phyloP scores from a whole-genome alignment of 2,329 filamentous ascomycete species.

The Daldinia eschscholtzii region DNA sequence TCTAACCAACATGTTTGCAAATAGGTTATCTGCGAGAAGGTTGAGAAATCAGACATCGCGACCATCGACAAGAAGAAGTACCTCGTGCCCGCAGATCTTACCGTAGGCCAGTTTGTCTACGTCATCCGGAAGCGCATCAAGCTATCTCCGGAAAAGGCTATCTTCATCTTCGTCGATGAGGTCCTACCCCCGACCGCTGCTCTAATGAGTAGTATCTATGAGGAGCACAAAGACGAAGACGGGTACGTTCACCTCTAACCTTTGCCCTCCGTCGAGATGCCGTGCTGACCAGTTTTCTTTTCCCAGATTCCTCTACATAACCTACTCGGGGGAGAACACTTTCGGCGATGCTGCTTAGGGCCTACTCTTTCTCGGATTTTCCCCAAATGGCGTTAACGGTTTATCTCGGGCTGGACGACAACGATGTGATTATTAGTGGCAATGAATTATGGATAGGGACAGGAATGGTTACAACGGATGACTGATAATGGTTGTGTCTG shows the following conservation, averaged over 20 bases:
- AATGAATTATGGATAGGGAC: slow-evolving; percentile 37
- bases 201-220: slow-evolving; percentile 99
- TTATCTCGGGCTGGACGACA: slow-evolving; percentile 45
- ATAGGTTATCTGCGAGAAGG: slow-evolving; percentile 99
- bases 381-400: slow-evolving; percentile 44
- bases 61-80: slow-evolving; percentile 99
- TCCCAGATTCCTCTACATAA: slow-evolving; percentile 94
- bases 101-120: slow-evolving; percentile 99
- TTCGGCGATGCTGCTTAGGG: slow-evolving; percentile 74
- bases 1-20: slow-evolving; percentile 42
- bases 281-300: slow-evolving; percentile 26
- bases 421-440: slow-evolving; percentile 45
- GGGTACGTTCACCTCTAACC: slow-evolving; percentile 61
- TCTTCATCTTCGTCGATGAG: slow-evolving; percentile 99
- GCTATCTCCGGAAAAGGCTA: slow-evolving; percentile 98
- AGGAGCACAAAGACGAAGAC: slow-evolving; percentile 94
- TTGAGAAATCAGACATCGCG: slow-evolving; percentile 98
- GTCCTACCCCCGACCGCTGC: slow-evolving; percentile 96
- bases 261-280: slow-evolving; percentile 7
- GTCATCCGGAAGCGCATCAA: slow-evolving; percentile 99
- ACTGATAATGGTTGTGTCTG: slow-evolving; percentile 28
- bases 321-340: slow-evolving; percentile 99
- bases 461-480: slow-evolving; percentile 29
- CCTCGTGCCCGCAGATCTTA: slow-evolving; percentile 95
- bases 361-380: slow-evolving; percentile 33